These are phyloP conservation scores for Carex cristatella DNA, from an alignment of 176 grass and related monocot species.

Conservation along the genomic window DNA sequence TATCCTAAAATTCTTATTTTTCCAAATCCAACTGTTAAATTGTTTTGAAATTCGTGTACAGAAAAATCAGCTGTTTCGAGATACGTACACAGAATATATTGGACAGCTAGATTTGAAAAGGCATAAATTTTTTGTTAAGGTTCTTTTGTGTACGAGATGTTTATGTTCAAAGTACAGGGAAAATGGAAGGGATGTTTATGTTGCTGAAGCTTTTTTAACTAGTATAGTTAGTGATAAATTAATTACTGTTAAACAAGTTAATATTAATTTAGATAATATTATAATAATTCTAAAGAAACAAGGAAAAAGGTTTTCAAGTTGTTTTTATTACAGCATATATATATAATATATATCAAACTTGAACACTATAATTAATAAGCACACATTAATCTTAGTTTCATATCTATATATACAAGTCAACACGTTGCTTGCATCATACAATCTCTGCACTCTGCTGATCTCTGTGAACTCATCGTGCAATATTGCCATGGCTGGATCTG, in stretches of 20 bases:
- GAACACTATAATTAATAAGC: not conserved
- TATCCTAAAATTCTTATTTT: too few species aligned
- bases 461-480: constrained; percentile 27
- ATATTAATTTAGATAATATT: not conserved
- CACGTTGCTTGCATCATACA: constrained; percentile 44
- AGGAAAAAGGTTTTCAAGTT: not conserved
- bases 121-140: too few species aligned
- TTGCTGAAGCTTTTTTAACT: not conserved
- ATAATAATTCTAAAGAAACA: not conserved
- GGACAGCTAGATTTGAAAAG: too few species aligned
- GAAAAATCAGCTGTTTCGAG: too few species aligned
- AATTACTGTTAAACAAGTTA: not conserved
- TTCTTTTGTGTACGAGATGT: too few species aligned
- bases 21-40: too few species aligned
- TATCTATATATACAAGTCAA: not conserved
- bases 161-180: not conserved
- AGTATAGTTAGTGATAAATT: not conserved
- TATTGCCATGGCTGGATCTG: not conserved
- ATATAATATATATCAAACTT: not conserved
- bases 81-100: too few species aligned
- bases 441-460: constrained; percentile 62
- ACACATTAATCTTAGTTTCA: not conserved
- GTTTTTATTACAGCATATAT: not conserved
- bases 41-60: too few species aligned
- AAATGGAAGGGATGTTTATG: not conserved